These are phyloP conservation scores for Trichoderma sp. DNA, from an alignment of 2,329 filamentous ascomycete genomes.

Conservation along the genomic window DNA sequence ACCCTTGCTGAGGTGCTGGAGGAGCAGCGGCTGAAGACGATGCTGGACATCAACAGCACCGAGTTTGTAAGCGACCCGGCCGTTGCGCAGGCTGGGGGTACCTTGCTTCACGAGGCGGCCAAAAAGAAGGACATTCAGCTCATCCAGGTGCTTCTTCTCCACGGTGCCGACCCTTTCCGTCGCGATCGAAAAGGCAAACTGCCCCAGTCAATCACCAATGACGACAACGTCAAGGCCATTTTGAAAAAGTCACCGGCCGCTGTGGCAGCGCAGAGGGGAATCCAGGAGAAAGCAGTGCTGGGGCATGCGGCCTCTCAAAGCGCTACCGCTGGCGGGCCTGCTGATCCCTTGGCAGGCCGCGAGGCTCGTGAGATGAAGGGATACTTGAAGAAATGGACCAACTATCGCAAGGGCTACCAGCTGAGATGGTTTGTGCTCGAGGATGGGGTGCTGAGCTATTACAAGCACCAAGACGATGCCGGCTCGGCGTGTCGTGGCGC, in stretches of 20 bases:
- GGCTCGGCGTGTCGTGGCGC: constrained; percentile 94
- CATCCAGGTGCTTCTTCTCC: constrained; percentile 85
- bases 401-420: constrained; percentile 96
- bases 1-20: constrained; percentile 75
- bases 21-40: constrained; percentile 79
- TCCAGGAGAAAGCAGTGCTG: constrained; percentile 95
- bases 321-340: constrained; percentile 49
- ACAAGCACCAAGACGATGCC: constrained; percentile 97
- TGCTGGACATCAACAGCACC: constrained; percentile 87
- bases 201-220: constrained; percentile 93
- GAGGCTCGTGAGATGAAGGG: constrained; percentile 97
- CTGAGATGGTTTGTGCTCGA: constrained; percentile 96
- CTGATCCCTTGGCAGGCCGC: constrained; percentile 67
- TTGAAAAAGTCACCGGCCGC: constrained; percentile 93
- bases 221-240: constrained; percentile 83
- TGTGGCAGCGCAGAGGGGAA: constrained; percentile 87
- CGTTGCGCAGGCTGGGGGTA: constrained; percentile 81
- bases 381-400: constrained; percentile 99
- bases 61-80: constrained; percentile 79
- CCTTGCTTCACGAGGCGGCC: constrained; percentile 88
- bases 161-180: constrained; percentile 93
- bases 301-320: constrained; percentile 65
- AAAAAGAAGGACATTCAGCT: constrained; percentile 81
- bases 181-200: constrained; percentile 93
- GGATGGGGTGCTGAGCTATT: constrained; percentile 96